phyloP scores from a whole-genome alignment of 2,329 filamentous ascomycete genomes.

The Epichloe bromicola region DNA sequence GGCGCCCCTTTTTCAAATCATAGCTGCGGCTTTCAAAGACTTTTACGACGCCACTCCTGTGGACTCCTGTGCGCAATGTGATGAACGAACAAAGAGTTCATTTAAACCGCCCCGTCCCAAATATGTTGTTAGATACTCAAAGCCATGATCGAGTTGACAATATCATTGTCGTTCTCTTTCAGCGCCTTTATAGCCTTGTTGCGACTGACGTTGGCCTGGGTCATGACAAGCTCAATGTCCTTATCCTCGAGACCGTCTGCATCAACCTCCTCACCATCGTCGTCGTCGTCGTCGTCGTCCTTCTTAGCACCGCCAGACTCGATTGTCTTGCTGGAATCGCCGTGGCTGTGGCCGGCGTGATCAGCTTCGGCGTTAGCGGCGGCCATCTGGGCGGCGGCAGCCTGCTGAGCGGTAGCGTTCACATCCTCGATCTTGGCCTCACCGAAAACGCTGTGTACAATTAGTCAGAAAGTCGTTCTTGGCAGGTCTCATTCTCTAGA shows the following conservation, averaged over 20 bases:
- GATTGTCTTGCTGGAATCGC: conserved; percentile 50
- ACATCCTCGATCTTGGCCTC: conserved; percentile 99
- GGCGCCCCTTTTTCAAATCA: background rate
- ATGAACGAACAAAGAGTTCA: conserved; percentile 3
- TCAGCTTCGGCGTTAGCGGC: conserved; percentile 52
- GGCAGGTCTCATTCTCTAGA: background rate
- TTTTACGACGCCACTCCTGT: conserved; percentile 18
- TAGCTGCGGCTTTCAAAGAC: conserved; percentile 10
- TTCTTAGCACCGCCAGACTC: conserved; percentile 55
- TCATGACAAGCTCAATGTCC: conserved; percentile 99
- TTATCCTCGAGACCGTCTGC: conserved; percentile 92
- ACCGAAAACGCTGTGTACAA: conserved; percentile 70
- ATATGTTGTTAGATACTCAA: conserved; percentile 55
- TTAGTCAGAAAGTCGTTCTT: background rate
- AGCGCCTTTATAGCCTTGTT: conserved; percentile 99
- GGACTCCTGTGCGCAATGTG: conserved; percentile 13
- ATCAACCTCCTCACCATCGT: conserved; percentile 92
- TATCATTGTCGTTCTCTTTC: conserved; percentile 99
- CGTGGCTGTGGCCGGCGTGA: conserved; percentile 61
- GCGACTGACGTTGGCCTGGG: conserved; percentile 87
- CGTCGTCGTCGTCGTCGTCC: conserved; percentile 73
- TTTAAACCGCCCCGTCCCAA: conserved; percentile 2
- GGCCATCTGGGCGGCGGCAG: conserved; percentile 77
- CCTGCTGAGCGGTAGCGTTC: conserved; percentile 94
- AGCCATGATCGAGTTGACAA: conserved; percentile 99